phyloP scores from a whole-genome alignment of 2,329 filamentous ascomycete species.

The Coniosporium tulheliwenetii region DNA sequence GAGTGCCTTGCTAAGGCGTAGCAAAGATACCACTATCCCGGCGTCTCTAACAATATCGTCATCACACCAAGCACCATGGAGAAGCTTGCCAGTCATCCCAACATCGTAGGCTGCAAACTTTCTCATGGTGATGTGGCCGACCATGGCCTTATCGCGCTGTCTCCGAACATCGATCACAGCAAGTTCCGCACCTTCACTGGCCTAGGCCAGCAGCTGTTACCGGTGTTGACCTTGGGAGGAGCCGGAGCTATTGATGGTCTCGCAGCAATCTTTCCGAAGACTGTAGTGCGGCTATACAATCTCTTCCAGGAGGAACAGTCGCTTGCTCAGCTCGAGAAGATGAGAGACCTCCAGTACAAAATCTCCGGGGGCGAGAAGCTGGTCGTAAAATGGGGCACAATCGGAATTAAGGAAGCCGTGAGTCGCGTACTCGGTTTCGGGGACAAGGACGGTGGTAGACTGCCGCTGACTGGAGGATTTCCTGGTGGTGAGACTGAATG shows the following conservation, averaged over 20 bases:
- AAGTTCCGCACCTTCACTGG: constrained; percentile 49
- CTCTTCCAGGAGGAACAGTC: constrained; percentile 28
- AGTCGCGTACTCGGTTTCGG: constrained; percentile 44
- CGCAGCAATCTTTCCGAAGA: constrained; percentile 48
- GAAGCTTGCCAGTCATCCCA: constrained; percentile 43
- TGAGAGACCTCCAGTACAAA: constrained; percentile 42
- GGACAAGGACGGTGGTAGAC: constrained; percentile 40
- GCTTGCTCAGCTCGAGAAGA: constrained; percentile 24
- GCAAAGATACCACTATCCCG: constrained; percentile 46
- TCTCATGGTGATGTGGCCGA: constrained; percentile 52
- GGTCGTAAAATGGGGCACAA: constrained; percentile 42
- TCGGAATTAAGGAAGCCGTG: constrained; percentile 51
- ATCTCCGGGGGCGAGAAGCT: constrained; percentile 47
- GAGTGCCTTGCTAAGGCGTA: neutral
- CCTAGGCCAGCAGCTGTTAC: constrained; percentile 49
- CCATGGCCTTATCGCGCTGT: constrained; percentile 44
- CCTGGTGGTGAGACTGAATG: constrained; percentile 42
- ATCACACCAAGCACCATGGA: constrained; percentile 43
- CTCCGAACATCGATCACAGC: constrained; percentile 41
- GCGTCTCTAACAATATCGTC: constrained; percentile 49
- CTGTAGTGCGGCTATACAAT: constrained; percentile 41
- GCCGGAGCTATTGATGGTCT: constrained; percentile 52
- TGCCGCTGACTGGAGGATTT: constrained; percentile 43
- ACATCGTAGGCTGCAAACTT: constrained; percentile 55
- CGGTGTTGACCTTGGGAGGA: constrained; percentile 45